Percentiles rank a stretch among this genome's conserved stretches.
Conservation (phyloP, 75 land plant species). For the Cunninghamia lanceolata region DNA sequence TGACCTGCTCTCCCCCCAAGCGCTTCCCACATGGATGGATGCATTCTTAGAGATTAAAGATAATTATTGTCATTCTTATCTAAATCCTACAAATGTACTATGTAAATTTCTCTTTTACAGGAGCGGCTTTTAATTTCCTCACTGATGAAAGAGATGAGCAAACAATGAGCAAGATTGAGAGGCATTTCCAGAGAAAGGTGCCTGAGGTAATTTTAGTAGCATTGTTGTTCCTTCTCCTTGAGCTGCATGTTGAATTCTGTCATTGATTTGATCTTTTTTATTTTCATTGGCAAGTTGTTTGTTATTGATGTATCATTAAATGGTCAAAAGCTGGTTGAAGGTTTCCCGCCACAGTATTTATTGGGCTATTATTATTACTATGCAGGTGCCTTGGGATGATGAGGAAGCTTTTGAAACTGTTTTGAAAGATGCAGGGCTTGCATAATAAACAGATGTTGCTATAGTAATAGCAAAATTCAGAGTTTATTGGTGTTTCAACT, state of each 20-base stretch:
- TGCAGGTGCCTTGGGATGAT: constrained; percentile 61
- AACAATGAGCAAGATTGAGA: constrained; percentile 54
- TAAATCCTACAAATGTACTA: not conserved
- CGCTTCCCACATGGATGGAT: not conserved
- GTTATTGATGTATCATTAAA: not conserved
- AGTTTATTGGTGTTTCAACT: not conserved
- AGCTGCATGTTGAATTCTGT: not conserved
- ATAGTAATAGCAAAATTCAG: not conserved
- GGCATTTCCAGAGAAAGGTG: constrained; percentile 43
- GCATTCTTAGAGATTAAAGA: not conserved
- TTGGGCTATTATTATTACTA: not conserved
- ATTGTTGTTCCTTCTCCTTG: not conserved
- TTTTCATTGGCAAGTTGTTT: not conserved
- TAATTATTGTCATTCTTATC: not conserved
- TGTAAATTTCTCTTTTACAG: constrained; percentile 36
- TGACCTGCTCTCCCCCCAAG: not conserved
- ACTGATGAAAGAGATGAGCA: constrained; percentile 41
- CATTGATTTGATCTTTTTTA: constrained; percentile 2
- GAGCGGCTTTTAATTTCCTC: constrained; percentile 80
- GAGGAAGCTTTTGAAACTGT: constrained; percentile 65
- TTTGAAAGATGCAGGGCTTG: constrained; percentile 65
- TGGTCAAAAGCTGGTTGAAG: not conserved
- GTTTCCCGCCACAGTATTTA: not conserved
- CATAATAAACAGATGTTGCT: constrained; percentile 12
- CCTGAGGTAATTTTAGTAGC: constrained; percentile 49